Base-by-base conservation (phyloP, 192 early-diverging fungal genomes). In the Entomortierella chlamydospora region DNA sequence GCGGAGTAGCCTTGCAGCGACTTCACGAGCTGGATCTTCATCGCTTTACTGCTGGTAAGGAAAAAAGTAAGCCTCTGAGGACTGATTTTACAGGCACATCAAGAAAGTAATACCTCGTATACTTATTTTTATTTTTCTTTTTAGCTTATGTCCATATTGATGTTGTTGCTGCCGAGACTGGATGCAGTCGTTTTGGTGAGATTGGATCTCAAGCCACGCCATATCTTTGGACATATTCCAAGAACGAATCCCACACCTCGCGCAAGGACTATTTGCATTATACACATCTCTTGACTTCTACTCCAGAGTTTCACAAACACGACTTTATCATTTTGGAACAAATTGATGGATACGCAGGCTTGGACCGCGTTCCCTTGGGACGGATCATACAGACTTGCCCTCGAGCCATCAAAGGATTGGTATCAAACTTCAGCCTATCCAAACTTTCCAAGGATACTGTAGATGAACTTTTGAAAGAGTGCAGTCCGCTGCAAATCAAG, bases 141-240 rank as follows among this genome's bases (percentile, higher is more conserved):
- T 26, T 63, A 84, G 83, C 79, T 0, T 50, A 39, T 12, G 56
- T 84, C 4, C 96, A 97, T 73, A 87, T 96, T 52, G 96, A 95
- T 71, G 83, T 82, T 15, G 84, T 77, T 57, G 83, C 92, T 0
- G 94, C 94, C 17, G 95, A 95, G 88, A 95, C 93, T 31, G 96
- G 95, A 37, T 92, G 87, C 20, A 88, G 93, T 22, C 88, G 92
- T 39, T 98, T 97, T 66, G 92, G 92, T 0, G 92, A 87, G 51
- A 72, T 59, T 49, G 65, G 66, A 50, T 52, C 68, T 15, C 25
- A 20, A 17, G 23, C 13, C 9, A 57, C 57, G 13, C 37, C 26
- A 2, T 11, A 76, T 18, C 77, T 79, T 37, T 94, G 93, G 93
- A 49, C 60, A 15, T 95, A 95, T 57, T 87, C 82, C 72, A 95